Evolutionary conservation across 345 rosid species (phyloP).

Genomic region (Firmiana major): DNA sequence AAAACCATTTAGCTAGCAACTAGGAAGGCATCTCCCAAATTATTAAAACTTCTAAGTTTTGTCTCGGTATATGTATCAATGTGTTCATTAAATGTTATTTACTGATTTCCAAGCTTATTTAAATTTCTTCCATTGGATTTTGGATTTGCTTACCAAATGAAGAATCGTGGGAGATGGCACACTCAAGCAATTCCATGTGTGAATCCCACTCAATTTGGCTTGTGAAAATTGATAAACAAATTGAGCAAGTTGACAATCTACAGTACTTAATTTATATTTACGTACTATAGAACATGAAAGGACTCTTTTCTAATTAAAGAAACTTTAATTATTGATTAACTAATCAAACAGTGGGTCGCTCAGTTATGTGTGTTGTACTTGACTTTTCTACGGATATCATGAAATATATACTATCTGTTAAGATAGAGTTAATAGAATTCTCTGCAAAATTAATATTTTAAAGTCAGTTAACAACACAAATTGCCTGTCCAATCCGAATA

Average conservation of each 20-base stretch:
- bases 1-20: not conserved
- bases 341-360: not conserved
- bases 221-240: not conserved
- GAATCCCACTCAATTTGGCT: not conserved
- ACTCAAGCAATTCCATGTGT: conserved; percentile 31
- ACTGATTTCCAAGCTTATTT: not conserved
- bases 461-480: no score
- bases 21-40: not conserved
- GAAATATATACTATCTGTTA: not conserved
- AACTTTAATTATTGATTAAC: not conserved
- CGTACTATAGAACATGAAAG: not conserved
- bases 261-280: not conserved
- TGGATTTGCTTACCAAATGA: conserved; percentile 5
- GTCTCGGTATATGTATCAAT: conserved; percentile 11
- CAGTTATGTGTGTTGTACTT: not conserved
- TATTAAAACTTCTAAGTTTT: not conserved
- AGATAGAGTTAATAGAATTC: no score
- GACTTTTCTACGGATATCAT: not conserved
- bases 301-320: not conserved
- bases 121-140: conserved; percentile 8
- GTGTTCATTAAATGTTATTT: not conserved
- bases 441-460: not conserved
- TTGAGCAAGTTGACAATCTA: conserved; percentile 10
- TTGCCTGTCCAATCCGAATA: no score
- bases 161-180: conserved; percentile 27